Percentiles rank a stretch among this genome's conserved stretches.
Evolutionary conservation across 1,284 basidiomycete genomes (phyloP).

Genomic region (Rhodotorula sp.): DNA sequence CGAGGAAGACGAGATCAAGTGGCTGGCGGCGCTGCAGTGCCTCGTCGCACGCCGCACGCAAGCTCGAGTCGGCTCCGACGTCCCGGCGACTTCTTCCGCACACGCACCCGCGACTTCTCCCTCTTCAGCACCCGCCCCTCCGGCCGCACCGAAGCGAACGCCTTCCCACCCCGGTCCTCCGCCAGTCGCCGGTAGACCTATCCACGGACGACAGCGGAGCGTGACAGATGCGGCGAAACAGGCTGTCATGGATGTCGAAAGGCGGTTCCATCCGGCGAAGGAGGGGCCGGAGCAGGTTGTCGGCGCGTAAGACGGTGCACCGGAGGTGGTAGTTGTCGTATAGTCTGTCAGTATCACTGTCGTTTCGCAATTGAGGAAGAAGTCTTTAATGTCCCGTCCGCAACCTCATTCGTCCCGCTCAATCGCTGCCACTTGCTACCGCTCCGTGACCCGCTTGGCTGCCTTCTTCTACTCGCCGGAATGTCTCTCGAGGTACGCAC

Average conservation of each 20-base stretch:
- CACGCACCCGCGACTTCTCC: neutral
- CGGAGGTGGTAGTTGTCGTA: too few species aligned
- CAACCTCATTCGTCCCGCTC: too few species aligned
- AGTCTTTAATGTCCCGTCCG: too few species aligned
- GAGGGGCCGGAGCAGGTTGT: too few species aligned
- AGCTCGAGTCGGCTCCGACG: neutral
- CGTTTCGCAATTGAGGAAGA: too few species aligned
- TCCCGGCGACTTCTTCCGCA: neutral
- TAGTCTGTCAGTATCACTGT: too few species aligned
- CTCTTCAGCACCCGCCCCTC: neutral
- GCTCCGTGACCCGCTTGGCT: too few species aligned
- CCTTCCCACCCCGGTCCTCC: neutral
- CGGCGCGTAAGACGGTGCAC: too few species aligned
- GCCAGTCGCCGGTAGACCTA: neutral
- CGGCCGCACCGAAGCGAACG: neutral
- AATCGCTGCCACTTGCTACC: too few species aligned
- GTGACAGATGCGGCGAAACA: conserved; percentile 36
- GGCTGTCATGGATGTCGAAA: conserved; percentile 37
- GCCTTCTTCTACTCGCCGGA: too few species aligned
- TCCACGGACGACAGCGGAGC: conserved; percentile 28
- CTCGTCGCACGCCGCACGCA: conserved; percentile 57
- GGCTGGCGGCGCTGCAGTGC: conserved; percentile 90
- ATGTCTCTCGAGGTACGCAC: too few species aligned
- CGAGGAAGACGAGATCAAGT: conserved; percentile 98
- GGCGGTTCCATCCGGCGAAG: conserved; percentile 22